A percentile compares a stretch with the other conserved stretches of the same genome.
Conservation (phyloP, 2,329 filamentous ascomycete species). For the Xylariaceae sp. region DNA sequence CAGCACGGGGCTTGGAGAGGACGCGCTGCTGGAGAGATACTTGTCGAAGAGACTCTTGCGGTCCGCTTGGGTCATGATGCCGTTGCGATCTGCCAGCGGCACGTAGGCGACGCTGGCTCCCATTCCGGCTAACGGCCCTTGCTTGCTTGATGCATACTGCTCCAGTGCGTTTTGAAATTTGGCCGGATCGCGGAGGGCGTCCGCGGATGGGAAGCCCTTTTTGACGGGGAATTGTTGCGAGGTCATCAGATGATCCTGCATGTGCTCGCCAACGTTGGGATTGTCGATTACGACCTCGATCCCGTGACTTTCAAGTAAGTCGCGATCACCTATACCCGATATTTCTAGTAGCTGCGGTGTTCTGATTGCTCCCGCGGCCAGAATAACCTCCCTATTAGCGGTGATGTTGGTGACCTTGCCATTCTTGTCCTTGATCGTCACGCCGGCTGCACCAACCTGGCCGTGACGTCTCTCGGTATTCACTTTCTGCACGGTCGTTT, state of each 20-base stretch:
- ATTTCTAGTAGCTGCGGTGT: constrained; percentile 34
- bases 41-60: constrained; percentile 26
- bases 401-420: constrained; percentile 17
- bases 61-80: constrained; percentile 24
- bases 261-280: constrained; percentile 40
- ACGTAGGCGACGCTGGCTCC: constrained; percentile 36
- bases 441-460: constrained; percentile 31
- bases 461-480: constrained; percentile 24
- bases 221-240: constrained; percentile 37
- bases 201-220: constrained; percentile 34
- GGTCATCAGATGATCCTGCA: constrained; percentile 41
- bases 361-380: constrained; percentile 37
- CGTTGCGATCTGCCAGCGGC: constrained; percentile 30
- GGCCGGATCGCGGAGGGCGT: constrained; percentile 33
- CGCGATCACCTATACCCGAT: constrained; percentile 35
- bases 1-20: constrained; percentile 10
- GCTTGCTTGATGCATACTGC: constrained; percentile 33
- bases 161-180: constrained; percentile 30
- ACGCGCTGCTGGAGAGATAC: constrained; percentile 17
- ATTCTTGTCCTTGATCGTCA: constrained; percentile 28
- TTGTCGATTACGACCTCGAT: constrained; percentile 34
- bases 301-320: constrained; percentile 32
- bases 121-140: constrained; percentile 36
- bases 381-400: constrained; percentile 35
- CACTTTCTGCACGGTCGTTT: constrained; percentile 33